Evolutionary conservation across 179 eudicot genomes (phyloP), one percentile per base, ranked within the genome.

Genomic region (Silene noctiflora): DNA sequence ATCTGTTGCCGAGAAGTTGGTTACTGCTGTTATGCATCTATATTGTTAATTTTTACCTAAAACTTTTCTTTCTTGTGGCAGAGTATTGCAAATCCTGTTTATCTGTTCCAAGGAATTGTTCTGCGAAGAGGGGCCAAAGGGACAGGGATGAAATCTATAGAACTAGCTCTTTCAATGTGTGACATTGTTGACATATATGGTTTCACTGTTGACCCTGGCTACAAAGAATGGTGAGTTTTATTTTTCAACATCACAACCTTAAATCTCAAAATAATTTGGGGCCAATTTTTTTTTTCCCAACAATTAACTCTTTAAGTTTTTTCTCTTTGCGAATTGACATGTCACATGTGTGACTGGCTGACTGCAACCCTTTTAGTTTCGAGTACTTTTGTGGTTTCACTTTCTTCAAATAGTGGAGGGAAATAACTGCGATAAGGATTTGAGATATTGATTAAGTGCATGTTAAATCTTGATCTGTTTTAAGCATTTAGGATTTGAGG

Each of bases 51-150:
- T 69, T 69, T 69, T 59, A 56, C 10, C 29, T 62, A 4, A 44
- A 67, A 67, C 13, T 58, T 19, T 62, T 31, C 74, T 59, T 68
- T n/a, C 58, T 19, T 39, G 19, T 68, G 75, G 87, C 93, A 94
- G 98, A 84, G 70, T 70, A 86, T 94, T 76, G 88, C 91, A 6
- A 94, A 94, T 86, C 97, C 98, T 56, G 97, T 94, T 63, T 94
- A 94, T 82, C 89, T 94, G 53, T 94, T 94, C 93, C 98, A 94
- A 78, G 98, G 98, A 56, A 94, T 94, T 75, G 98, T 94, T 53
- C 78, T 94, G 76, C 94, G 98, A 20, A 86, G 98, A 87, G 98
- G 98, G 58, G 98, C 98, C 77, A 94, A 94, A 85, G 98, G 98
- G 82, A 94, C 97, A 72, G 98, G 97, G 71, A 94, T 94, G 98